phyloP scores from a whole-genome alignment of 2,329 filamentous ascomycete genomes.

The Arthrobotrys iridis region DNA sequence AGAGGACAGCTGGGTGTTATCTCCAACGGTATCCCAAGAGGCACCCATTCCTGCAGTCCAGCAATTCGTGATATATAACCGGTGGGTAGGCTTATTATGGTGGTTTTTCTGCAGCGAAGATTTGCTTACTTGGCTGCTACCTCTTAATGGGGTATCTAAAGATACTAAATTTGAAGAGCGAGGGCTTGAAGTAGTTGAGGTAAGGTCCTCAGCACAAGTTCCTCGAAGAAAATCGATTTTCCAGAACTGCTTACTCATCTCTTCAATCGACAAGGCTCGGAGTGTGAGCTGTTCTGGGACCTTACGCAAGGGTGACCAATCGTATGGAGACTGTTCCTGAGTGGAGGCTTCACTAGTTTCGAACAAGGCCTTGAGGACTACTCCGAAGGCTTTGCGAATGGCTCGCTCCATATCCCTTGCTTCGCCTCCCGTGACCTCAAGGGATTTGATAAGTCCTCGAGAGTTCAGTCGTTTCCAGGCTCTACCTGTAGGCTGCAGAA shows the following conservation, averaged over 20 bases:
- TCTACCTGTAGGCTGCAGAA: conserved; percentile 19
- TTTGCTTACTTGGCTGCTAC: conserved; percentile 24
- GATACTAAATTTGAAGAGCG: conserved; percentile 21
- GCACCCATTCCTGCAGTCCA: conserved; percentile 24
- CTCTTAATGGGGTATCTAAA: conserved; percentile 18
- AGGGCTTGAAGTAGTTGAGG: conserved; percentile 15
- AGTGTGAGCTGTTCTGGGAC: conserved; percentile 42
- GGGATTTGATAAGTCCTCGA: conserved; percentile 45
- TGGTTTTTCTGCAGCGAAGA: conserved; percentile 14
- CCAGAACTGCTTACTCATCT: conserved; percentile 52
- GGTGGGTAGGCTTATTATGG: conserved; percentile 25
- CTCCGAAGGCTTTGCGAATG: conserved; percentile 41
- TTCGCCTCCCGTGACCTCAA: conserved; percentile 48
- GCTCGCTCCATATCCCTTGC: conserved; percentile 47
- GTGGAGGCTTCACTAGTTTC: conserved; percentile 31
- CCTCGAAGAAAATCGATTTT: conserved; percentile 51
- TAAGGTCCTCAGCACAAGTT: conserved; percentile 47
- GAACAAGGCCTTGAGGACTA: conserved; percentile 15
- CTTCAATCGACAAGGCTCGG: conserved; percentile 24
- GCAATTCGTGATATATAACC: conserved; percentile 47
- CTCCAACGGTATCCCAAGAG: conserved; percentile 34
- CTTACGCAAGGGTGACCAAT: conserved; percentile 50
- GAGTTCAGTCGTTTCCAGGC: conserved; percentile 48
- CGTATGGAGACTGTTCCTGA: conserved; percentile 28
- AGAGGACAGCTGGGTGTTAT: conserved; percentile 42